Evolutionary conservation across 1,284 basidiomycete species (phyloP).

Genomic region (Ceratobasidium sp.): DNA sequence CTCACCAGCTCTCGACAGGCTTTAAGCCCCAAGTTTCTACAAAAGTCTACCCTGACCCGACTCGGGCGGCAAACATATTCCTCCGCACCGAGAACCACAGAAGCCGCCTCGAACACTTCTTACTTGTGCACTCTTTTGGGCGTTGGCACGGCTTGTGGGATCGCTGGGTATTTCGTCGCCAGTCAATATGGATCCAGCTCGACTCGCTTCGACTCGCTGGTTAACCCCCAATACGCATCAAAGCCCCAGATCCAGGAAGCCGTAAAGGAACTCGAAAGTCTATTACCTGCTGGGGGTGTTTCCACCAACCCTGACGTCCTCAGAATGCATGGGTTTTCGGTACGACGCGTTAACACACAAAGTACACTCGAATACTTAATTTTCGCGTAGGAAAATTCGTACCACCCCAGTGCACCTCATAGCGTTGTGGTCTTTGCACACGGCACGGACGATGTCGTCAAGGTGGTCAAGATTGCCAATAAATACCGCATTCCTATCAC

Average conservation of each 20-base stretch:
- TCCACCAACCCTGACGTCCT: conserved; percentile 47
- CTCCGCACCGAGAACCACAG: neutral
- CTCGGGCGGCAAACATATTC: neutral
- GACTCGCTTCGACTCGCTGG: neutral
- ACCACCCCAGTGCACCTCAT: conserved; percentile 60
- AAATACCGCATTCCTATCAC: conserved; percentile 75
- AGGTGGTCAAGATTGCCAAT: conserved; percentile 73
- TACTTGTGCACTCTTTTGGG: neutral
- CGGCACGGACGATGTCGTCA: conserved; percentile 75
- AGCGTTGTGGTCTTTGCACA: conserved; percentile 59
- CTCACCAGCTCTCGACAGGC: conserved; percentile 5
- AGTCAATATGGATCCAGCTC: neutral
- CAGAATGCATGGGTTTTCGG: conserved; percentile 49
- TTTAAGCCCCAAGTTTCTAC: neutral
- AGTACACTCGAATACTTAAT: neutral
- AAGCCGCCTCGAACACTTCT: conserved; percentile 1
- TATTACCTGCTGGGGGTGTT: conserved; percentile 25
- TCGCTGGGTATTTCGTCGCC: conserved; percentile 13
- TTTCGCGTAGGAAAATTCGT: conserved; percentile 34
- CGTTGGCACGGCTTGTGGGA: neutral
- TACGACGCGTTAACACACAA: conserved; percentile 12
- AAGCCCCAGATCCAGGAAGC: conserved; percentile 22
- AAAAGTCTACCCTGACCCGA: conserved; percentile 1
- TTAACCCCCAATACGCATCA: conserved; percentile 17
- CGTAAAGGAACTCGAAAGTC: conserved; percentile 27